Conservation (phyloP, 805 yeast genomes). For the Torulaspora gathmanii region DNA sequence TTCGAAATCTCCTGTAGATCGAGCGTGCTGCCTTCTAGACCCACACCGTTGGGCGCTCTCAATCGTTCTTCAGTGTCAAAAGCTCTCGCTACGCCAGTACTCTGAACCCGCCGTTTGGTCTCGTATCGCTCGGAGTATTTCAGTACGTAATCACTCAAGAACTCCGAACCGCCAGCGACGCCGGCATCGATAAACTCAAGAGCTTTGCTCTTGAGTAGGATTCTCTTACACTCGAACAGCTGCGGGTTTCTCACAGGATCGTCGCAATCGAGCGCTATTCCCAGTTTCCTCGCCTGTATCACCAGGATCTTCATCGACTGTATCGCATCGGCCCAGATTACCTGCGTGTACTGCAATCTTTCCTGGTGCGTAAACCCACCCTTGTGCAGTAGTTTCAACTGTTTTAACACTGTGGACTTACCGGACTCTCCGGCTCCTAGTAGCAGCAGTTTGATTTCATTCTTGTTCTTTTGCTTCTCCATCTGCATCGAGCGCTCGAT, state of each 20-base stretch:
- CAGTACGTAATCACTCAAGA: constrained; percentile 58
- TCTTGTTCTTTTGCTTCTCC: constrained; percentile 49
- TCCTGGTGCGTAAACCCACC: constrained; percentile 81
- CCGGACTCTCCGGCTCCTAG: constrained; percentile 95
- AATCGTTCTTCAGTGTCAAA: constrained; percentile 21
- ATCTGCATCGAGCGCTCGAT: constrained; percentile 59
- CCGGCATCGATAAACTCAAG: constrained; percentile 59
- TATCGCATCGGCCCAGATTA: constrained; percentile 89
- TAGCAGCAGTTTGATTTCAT: constrained; percentile 66
- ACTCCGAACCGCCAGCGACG: constrained; percentile 60
- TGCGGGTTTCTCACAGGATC: constrained; percentile 39
- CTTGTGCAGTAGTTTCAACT: constrained; percentile 77
- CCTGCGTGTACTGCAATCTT: constrained; percentile 71
- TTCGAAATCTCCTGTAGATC: constrained; percentile 25
- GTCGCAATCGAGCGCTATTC: constrained; percentile 65
- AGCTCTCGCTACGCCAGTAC: constrained; percentile 50
- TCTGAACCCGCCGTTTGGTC: constrained; percentile 45
- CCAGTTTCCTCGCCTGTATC: constrained; percentile 65
- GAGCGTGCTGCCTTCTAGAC: constrained; percentile 4
- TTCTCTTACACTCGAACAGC: constrained; percentile 45
- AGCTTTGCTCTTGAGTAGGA: constrained; percentile 52
- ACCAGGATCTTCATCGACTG: constrained; percentile 77
- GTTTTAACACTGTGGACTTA: constrained; percentile 87
- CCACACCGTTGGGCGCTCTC: too few species aligned
- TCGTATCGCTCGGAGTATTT: constrained; percentile 55